A percentile compares a stretch with the other conserved stretches of the same genome.
These are phyloP conservation scores for Agaricales sp. DNA, from an alignment of 1,284 basidiomycete genomes.

Conservation along the genomic window DNA sequence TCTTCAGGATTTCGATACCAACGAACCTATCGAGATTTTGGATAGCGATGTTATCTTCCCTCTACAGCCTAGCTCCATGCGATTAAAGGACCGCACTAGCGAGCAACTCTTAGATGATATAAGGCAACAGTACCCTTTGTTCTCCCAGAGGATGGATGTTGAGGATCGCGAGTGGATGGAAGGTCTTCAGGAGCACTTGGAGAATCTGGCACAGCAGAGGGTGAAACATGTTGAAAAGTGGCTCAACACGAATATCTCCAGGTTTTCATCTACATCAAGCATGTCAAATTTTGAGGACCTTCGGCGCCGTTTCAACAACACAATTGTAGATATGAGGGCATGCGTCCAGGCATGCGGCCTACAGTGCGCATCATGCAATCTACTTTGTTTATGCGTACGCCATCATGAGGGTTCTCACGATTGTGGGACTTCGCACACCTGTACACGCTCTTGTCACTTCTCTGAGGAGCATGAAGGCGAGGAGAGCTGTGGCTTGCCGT, in stretches of 20 bases:
- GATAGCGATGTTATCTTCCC: conserved; percentile 28
- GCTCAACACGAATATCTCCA: conserved; percentile 35
- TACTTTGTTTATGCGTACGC: conserved; percentile 33
- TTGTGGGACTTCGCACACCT: conserved; percentile 39
- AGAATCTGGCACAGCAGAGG: conserved; percentile 26
- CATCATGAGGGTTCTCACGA: conserved; percentile 37
- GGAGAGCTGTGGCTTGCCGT: conserved; percentile 34
- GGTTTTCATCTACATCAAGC: conserved; percentile 27
- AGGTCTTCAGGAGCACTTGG: conserved; percentile 26
- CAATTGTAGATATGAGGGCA: conserved; percentile 31
- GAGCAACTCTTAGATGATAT: not conserved
- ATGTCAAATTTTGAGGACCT: conserved; percentile 35
- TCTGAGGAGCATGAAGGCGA: conserved; percentile 21
- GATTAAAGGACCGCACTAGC: not conserved
- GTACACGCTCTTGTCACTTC: conserved; percentile 32
- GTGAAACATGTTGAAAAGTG: conserved; percentile 36
- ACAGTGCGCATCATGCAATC: conserved; percentile 34
- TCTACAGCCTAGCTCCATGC: conserved; percentile 12
- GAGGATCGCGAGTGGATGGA: conserved; percentile 31
- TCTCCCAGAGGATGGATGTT: conserved; percentile 18
- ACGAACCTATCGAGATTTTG: conserved; percentile 22
- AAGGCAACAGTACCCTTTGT: not conserved
- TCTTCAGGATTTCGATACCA: conserved; percentile 41
- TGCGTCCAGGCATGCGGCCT: conserved; percentile 38
- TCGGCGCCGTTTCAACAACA: conserved; percentile 30